phyloP scores from a whole-genome alignment of 495 filamentous ascomycete genomes.

The Hypoxylon subgilvum region DNA sequence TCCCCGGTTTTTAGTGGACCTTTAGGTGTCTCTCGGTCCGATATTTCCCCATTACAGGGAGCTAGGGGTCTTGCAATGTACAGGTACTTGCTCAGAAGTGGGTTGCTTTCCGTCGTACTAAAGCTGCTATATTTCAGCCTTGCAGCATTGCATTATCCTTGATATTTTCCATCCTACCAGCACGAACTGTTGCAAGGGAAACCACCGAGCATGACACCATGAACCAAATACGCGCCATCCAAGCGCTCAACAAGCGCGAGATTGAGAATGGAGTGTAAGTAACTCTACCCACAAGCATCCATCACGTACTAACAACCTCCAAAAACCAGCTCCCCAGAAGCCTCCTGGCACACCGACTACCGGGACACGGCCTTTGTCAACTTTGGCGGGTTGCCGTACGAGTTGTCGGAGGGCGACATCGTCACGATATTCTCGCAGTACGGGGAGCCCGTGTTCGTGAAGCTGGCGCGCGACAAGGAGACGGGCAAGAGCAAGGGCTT shows the following conservation, averaged over 20 bases:
- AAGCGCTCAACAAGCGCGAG: conserved; percentile 93
- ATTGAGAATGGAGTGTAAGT: conserved; percentile 82
- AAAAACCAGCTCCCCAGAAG: conserved; percentile 67
- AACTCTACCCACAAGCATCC: neutral
- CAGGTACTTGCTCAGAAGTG: neutral
- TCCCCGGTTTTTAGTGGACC: conserved; percentile 28
- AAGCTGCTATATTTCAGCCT: conserved; percentile 27
- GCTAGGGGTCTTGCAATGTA: neutral
- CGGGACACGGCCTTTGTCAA: conserved; percentile 96
- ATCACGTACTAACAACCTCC: conserved; percentile 6
- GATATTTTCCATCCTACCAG: neutral
- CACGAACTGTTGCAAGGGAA: no score
- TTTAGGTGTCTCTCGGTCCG: conserved; percentile 29
- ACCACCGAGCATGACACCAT: conserved; percentile 56
- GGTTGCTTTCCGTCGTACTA: no score
- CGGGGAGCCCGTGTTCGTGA: conserved; percentile 90
- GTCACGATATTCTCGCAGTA: conserved; percentile 97
- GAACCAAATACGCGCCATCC: conserved; percentile 91
- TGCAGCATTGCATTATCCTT: conserved; percentile 12
- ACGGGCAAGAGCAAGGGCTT: conserved; percentile 94
- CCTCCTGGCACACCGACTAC: conserved; percentile 97
- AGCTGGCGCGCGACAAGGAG: conserved; percentile 91
- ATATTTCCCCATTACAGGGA: conserved; percentile 32
- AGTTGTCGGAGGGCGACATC: conserved; percentile 93
- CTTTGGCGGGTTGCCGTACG: conserved; percentile 92